Base-by-base conservation (phyloP, 2,329 filamentous ascomycete genomes). In the Lecanicillium sp. region DNA sequence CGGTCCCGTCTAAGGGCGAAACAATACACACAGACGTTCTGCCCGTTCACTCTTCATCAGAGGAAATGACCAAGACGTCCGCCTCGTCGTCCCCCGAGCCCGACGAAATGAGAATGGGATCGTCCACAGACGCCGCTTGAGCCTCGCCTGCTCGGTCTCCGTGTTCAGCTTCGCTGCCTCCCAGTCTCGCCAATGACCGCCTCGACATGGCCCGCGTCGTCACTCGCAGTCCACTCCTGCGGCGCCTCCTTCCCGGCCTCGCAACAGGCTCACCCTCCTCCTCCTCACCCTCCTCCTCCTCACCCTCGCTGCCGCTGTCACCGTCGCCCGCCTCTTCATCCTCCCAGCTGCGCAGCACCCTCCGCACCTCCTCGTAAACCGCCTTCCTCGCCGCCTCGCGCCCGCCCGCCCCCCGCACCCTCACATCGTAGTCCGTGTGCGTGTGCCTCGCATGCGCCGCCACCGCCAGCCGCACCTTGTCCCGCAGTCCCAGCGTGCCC, bases 401-500 rank as follows among this genome's bases (percentile, higher is more conserved):
- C 9, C 27, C 38, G 9, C 19, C 19, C 19, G 41, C 19, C 20
- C 23, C 37, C 14, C 49, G 50, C 47, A 74, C 51, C 35, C 72
- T 52, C 29, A 44, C 36, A 12, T 78, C 72, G 49, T 79, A 79
- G 1, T 62, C 54, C 0, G 74, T 78, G 37, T 74, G 66, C 3
- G 48, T 52, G 54, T 78, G 75, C 6, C 75, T 64, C 4, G 74
- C 65, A 52, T 77, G 70, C 3, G 75, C 75, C 19, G 66, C 58
- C 11, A 77, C 72, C 2, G 72, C 75, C 20, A 76, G 62, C 38
- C 59, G 54, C 4, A 68, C 72, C 52, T 67, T 74, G 12, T 63
- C 56, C 6, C 60, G 57, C 29, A 73, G 38, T 0, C 59, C 57
- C 5, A 74, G 55, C 37, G 52, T 69, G 2, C 58, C 58, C 2